A percentile compares a stretch with the other conserved stretches of the same genome.
phyloP scores from a whole-genome alignment of 129 eudicot genomes.

The sunflower (Helianthus annuus) region DNA sequence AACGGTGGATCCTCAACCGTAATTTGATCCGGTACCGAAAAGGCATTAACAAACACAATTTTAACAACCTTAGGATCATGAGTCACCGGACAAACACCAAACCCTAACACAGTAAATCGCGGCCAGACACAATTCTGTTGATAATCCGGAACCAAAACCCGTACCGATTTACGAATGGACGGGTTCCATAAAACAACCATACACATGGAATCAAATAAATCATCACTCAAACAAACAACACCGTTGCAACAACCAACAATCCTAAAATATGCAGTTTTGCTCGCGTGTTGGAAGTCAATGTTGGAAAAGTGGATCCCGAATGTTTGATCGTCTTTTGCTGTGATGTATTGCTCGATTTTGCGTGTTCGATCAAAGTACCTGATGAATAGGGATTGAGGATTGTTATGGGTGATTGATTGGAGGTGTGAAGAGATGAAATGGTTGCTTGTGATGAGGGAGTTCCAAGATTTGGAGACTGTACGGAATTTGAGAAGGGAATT shows the following conservation, averaged over 20 bases:
- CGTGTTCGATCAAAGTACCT: slow-evolving; percentile 40
- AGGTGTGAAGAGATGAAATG: slow-evolving; percentile 37
- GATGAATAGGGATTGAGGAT: slow-evolving; percentile 23
- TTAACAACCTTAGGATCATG: slow-evolving; percentile 50
- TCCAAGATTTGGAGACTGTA: slow-evolving; percentile 58
- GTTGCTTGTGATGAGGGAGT: slow-evolving; percentile 44
- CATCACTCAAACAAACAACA: slow-evolving; percentile 51
- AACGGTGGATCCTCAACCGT: slow-evolving; percentile 21
- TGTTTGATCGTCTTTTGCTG: slow-evolving; percentile 30
- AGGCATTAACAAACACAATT: slow-evolving; percentile 37
- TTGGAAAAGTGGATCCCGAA: slow-evolving; percentile 25
- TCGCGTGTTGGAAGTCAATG: slow-evolving; percentile 32
- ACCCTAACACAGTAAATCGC: slow-evolving; percentile 47
- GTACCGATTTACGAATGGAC: slow-evolving; percentile 33
- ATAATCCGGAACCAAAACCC: slow-evolving; percentile 11
- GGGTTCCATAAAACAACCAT: slow-evolving; percentile 57
- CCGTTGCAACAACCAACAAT: slow-evolving; percentile 55
- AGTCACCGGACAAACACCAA: slow-evolving; percentile 45
- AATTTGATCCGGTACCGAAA: not conserved
- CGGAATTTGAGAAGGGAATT: slow-evolving; percentile 43
- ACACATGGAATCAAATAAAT: slow-evolving; percentile 34
- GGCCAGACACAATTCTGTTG: slow-evolving; percentile 17
- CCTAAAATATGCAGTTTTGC: slow-evolving; percentile 44
- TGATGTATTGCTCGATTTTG: slow-evolving; percentile 40
- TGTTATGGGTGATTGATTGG: too few species aligned